These are phyloP conservation scores for Jacaranda mimosifolia DNA, from an alignment of 257 asterid species.

Conservation along the genomic window DNA sequence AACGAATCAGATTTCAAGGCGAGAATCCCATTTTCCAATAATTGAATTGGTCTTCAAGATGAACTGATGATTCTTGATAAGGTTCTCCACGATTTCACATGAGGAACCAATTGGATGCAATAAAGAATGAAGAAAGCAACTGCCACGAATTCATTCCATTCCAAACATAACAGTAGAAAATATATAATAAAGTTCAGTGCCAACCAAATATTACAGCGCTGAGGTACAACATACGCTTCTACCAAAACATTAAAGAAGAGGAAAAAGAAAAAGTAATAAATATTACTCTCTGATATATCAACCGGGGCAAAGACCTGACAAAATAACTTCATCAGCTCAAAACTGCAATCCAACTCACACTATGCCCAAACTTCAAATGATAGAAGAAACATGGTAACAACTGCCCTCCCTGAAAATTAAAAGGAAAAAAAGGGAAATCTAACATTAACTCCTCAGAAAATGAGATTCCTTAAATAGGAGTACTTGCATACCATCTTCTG, in stretches of 20 bases:
- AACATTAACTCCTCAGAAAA: neutral
- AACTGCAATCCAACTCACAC: slow-evolving; percentile 38
- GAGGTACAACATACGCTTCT: slow-evolving; percentile 14
- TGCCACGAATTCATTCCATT: slow-evolving; percentile 19
- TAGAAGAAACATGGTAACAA: slow-evolving; percentile 2
- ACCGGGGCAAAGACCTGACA: slow-evolving; percentile 24
- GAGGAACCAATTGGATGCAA: neutral
- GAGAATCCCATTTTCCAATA: neutral
- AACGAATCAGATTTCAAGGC: neutral
- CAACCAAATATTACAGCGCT: slow-evolving; percentile 28
- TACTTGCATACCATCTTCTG: neutral
- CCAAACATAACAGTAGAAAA: slow-evolving; percentile 16
- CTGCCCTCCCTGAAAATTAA: neutral
- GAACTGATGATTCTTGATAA: neutral
- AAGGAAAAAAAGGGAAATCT: neutral
- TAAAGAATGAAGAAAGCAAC: slow-evolving; percentile 7
- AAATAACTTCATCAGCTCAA: slow-evolving; percentile 28
- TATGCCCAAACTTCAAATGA: neutral
- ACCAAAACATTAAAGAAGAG: neutral
- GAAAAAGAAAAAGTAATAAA: neutral
- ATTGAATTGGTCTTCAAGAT: neutral
- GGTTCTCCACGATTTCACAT: too few relatives aligned
- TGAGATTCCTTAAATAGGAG: neutral
- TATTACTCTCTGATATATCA: slow-evolving; percentile 11
- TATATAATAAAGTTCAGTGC: slow-evolving; percentile 11